phyloP scores from a whole-genome alignment of 805 yeast genomes.

The Wickerhamomyces ciferrii region DNA sequence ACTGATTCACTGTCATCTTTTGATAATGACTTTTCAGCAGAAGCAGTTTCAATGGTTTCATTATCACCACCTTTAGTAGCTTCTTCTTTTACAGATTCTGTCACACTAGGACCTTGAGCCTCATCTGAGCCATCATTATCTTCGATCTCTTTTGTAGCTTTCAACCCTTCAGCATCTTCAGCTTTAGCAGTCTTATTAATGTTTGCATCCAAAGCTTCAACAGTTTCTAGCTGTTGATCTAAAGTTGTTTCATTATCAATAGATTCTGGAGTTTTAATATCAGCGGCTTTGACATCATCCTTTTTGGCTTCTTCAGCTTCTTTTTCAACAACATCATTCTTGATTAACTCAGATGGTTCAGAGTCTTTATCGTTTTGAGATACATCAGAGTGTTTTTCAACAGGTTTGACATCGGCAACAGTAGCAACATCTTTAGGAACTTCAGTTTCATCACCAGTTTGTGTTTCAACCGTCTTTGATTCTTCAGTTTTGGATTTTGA shows the following conservation, averaged over 20 bases:
- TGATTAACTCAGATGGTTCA: not conserved
- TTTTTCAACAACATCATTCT: conserved; percentile 1
- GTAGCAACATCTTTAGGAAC: not conserved
- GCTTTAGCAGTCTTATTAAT: conserved; percentile 1
- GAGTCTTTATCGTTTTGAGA: conserved; percentile 1
- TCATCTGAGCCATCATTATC: no score
- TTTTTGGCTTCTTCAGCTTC: conserved; percentile 2
- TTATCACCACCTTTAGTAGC: no score
- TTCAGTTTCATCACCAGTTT: not conserved
- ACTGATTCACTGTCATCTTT: no score
- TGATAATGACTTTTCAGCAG: no score
- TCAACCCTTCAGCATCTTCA: conserved; percentile 1
- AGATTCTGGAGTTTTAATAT: not conserved
- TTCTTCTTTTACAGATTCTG: no score
- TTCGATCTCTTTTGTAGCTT: not conserved
- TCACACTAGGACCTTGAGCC: no score
- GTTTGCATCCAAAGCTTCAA: conserved; percentile 1
- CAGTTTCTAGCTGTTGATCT: not conserved
- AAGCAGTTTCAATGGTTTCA: not conserved
- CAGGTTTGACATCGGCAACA: conserved; percentile 1
- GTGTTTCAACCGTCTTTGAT: not conserved
- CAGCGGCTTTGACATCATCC: conserved; percentile 6
- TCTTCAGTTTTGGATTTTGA: no score
- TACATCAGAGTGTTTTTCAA: conserved; percentile 7
- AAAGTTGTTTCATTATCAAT: conserved; percentile 1